These are phyloP conservation scores for Nicotiana benthamiana DNA, from an alignment of 257 asterid genomes.

Conservation along the genomic window DNA sequence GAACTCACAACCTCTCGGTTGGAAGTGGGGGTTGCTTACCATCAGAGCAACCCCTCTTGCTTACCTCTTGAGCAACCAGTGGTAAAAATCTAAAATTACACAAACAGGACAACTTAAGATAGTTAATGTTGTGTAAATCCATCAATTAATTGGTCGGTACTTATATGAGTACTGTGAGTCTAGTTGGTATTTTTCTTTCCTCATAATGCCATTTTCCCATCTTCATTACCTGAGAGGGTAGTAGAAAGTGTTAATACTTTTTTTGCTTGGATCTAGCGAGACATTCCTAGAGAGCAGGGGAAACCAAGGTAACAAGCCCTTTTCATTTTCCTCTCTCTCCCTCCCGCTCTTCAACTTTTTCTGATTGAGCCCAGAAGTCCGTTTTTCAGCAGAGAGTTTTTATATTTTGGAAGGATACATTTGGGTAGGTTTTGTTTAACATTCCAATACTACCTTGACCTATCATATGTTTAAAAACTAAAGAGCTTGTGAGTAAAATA, in stretches of 20 bases:
- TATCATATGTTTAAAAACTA: too few species aligned
- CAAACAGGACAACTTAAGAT: background rate
- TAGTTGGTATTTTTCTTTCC: background rate
- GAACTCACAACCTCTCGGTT: too few species aligned
- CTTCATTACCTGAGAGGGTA: background rate
- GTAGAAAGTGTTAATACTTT: background rate
- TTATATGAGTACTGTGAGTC: background rate
- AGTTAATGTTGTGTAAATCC: background rate
- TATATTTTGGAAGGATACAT: background rate
- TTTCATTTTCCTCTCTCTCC: too few species aligned
- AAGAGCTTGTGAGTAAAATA: background rate
- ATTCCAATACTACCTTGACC: background rate
- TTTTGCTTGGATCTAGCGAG: background rate
- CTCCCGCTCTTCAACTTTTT: background rate
- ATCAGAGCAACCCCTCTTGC: too few species aligned
- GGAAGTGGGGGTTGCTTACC: too few species aligned
- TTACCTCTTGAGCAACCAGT: background rate
- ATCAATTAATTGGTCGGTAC: background rate
- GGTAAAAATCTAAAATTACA: background rate
- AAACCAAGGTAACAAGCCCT: background rate
- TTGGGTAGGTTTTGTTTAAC: background rate
- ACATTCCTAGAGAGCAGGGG: background rate
- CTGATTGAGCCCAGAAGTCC: background rate
- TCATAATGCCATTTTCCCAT: background rate
- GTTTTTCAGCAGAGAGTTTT: background rate